Evolutionary conservation across 2,329 filamentous ascomycete genomes (phyloP).

Genomic region (Fusarium tanahbumbuense): DNA sequence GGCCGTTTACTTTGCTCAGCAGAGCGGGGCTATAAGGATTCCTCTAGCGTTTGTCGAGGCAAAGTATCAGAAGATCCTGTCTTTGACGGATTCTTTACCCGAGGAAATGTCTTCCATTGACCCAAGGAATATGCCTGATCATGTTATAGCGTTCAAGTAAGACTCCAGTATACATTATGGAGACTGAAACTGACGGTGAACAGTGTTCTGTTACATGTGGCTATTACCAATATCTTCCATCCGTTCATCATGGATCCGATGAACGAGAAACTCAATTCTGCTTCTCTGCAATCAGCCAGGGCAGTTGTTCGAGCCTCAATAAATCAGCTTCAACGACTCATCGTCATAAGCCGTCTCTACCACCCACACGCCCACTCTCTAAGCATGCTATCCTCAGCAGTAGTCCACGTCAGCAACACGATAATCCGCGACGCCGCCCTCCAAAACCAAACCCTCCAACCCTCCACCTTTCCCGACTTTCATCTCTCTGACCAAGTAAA

Average conservation of each 20-base stretch:
- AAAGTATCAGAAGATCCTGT: conserved; percentile 23
- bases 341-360: conserved; percentile 19
- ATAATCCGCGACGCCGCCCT: conserved; percentile 20
- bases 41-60: conserved; percentile 23
- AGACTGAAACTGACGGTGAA: not conserved
- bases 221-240: conserved; percentile 11
- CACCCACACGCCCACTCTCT: conserved; percentile 10
- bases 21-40: not conserved
- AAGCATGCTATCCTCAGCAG: conserved; percentile 15
- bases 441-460: not conserved
- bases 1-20: conserved; percentile 26
- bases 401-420: conserved; percentile 26
- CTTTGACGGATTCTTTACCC: conserved; percentile 18
- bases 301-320: conserved; percentile 8
- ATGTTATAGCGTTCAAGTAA: conserved; percentile 25
- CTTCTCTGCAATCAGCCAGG: not conserved
- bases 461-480: not conserved
- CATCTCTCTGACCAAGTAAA: not conserved
- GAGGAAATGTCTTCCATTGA: conserved; percentile 2
- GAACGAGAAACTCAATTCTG: not conserved
- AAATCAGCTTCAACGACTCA: conserved; percentile 19
- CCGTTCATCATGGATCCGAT: conserved; percentile 19
- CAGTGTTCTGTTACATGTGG: conserved; percentile 14
- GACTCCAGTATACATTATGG: accelerated
- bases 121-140: conserved; percentile 8